phyloP scores from a whole-genome alignment of 768 basidiomycete species.

The Pilatotrama ljubarskyi region DNA sequence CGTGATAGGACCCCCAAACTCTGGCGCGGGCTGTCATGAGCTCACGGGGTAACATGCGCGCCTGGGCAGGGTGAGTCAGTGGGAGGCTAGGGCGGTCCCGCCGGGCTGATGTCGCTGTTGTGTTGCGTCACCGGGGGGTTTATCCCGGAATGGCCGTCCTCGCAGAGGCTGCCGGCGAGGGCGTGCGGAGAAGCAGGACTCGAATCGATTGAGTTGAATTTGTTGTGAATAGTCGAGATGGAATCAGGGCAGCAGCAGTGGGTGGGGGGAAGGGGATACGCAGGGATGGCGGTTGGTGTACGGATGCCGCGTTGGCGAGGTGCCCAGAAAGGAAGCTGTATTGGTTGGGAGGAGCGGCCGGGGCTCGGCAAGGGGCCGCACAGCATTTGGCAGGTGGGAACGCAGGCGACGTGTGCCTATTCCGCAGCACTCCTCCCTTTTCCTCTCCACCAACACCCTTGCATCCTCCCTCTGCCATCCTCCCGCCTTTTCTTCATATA shows the following conservation, averaged over 20 bases:
- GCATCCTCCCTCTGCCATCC: constrained; percentile 14
- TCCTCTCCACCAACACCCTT: constrained; percentile 20
- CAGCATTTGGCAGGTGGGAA: constrained; percentile 24
- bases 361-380: constrained; percentile 20
- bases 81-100: constrained; percentile 13
- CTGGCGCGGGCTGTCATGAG: constrained; percentile 19
- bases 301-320: constrained; percentile 18
- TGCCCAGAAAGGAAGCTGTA: constrained; percentile 18
- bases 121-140: constrained; percentile 5
- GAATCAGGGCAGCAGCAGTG: background rate
- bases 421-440: constrained; percentile 24
- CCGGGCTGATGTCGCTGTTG: background rate
- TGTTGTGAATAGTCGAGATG: background rate
- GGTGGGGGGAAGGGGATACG: background rate
- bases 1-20: constrained; percentile 13
- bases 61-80: constrained; percentile 10
- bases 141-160: background rate
- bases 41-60: background rate
- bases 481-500: constrained; percentile 23
- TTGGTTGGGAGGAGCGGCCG: constrained; percentile 7
- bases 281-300: constrained; percentile 9
- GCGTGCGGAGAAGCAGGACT: background rate
- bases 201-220: background rate
- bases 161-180: background rate
- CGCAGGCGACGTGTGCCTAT: constrained; percentile 20